A percentile compares a stretch with the other conserved stretches of the same genome.
phyloP scores from a whole-genome alignment of 768 basidiomycete species.

The Termitomyces sp. region DNA sequence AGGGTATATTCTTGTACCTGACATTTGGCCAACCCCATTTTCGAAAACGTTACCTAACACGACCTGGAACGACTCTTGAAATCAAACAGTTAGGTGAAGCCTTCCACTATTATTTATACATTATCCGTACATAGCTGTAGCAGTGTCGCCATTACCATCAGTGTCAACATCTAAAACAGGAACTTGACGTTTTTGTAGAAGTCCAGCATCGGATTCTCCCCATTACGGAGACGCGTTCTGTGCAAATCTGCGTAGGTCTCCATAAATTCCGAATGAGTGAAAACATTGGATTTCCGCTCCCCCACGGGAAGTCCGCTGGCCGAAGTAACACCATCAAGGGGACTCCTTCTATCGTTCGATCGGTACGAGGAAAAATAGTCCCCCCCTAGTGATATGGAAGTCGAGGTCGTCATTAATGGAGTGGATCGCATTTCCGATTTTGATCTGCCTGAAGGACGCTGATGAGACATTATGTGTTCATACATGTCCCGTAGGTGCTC shows the following conservation, averaged over 20 bases:
- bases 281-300: constrained; percentile 80
- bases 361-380: constrained; percentile 73
- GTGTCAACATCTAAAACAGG: constrained; percentile 54
- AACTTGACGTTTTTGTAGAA: constrained; percentile 95
- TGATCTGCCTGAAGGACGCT: constrained; percentile 25
- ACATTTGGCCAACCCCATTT: constrained; percentile 93
- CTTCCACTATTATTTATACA: constrained; percentile 81
- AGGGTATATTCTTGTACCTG: constrained; percentile 70
- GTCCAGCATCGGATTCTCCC: constrained; percentile 86
- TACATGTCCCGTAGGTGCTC: constrained; percentile 86
- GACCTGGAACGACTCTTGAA: constrained; percentile 58
- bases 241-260: constrained; percentile 76
- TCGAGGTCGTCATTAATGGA: constrained; percentile 50
- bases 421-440: constrained; percentile 42
- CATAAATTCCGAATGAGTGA: constrained; percentile 87
- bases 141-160: not conserved
- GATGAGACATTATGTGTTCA: constrained; percentile 73
- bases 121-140: constrained; percentile 42
- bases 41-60: constrained; percentile 63
- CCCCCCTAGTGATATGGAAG: constrained; percentile 51
- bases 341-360: constrained; percentile 55
- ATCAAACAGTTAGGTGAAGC: constrained; percentile 72
- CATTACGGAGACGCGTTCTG: constrained; percentile 70
- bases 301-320: constrained; percentile 78
- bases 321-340: constrained; percentile 69